Evolutionary conservation across 164 flowering plant genomes (phyloP).

Genomic region (grape (Vitis vinifera)): ASM3070453v1 NC_081809.1:16474501-16475000

Average conservation of each 20-base stretch:
- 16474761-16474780: conserved; percentile 73
- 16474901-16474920: no score
- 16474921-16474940: no score
- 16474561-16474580: conserved; percentile 67
- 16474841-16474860: conserved; percentile 83
- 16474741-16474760: conserved; percentile 62
- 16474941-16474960: no score
- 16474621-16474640: conserved; percentile 51
- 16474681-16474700: conserved; percentile 68
- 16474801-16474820: conserved; percentile 61
- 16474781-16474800: conserved; percentile 68
- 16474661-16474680: conserved; percentile 58
- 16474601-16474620: conserved; percentile 61
- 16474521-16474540: conserved; percentile 45
- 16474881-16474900: not conserved
- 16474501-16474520: conserved; percentile 11
- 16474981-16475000: no score
- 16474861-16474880: conserved; percentile 36
- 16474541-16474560: conserved; percentile 67
- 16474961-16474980: no score
- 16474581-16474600: conserved; percentile 52
- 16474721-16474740: conserved; percentile 77
- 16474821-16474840: conserved; percentile 57
- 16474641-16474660: conserved; percentile 55
- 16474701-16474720: conserved; percentile 82